Evolutionary conservation across 2,329 filamentous ascomycete species (phyloP).

Genomic region (Cytospora mali): DNA sequence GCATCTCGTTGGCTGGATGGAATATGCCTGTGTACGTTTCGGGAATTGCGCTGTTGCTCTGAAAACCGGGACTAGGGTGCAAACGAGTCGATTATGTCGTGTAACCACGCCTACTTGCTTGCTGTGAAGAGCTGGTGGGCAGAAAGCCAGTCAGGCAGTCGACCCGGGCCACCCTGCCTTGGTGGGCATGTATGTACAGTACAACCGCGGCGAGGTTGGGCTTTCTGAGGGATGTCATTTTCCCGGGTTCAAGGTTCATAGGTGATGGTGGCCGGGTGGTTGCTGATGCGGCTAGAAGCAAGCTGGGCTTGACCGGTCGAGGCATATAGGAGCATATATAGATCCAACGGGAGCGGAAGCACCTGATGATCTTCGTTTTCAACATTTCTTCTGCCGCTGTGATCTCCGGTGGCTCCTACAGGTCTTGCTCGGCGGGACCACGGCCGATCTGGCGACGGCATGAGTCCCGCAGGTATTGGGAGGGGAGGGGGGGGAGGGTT

Average conservation of each 20-base stretch:
- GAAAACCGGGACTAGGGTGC: background rate
- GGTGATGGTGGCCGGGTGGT: background rate
- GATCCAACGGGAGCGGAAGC: background rate
- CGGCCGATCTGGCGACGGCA: background rate
- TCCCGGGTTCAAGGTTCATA: background rate
- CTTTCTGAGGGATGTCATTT: background rate
- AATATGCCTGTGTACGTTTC: constrained; percentile 1
- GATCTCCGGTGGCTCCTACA: background rate
- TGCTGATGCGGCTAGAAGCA: background rate
- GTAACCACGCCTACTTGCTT: constrained; percentile 6
- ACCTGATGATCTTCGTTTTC: background rate
- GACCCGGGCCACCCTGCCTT: background rate
- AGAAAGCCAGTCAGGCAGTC: background rate
- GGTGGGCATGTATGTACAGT: background rate
- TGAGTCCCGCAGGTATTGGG: background rate
- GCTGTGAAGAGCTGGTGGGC: background rate
- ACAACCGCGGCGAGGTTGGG: background rate
- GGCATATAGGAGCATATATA: background rate
- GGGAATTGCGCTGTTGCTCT: background rate
- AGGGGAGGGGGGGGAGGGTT: too few species aligned
- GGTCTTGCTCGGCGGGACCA: background rate
- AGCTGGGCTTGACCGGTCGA: background rate
- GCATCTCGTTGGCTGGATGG: background rate
- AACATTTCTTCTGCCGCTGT: background rate
- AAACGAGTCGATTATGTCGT: constrained; percentile 3